phyloP scores from a whole-genome alignment of 139 green algal genomes.

The Closterium sp. region DNA sequence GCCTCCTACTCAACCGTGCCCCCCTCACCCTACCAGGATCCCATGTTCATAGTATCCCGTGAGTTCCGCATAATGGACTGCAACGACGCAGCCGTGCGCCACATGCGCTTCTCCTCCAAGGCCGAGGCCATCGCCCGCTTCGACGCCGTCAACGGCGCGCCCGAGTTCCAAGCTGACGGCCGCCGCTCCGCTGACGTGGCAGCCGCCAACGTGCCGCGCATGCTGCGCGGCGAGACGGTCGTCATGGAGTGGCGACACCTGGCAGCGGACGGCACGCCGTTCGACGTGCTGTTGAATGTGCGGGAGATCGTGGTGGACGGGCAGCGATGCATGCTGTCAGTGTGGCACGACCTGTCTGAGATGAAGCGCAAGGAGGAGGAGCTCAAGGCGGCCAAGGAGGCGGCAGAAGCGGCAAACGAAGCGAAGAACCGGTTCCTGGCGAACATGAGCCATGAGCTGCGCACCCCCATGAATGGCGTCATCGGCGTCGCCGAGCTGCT shows the following conservation, averaged over 20 bases:
- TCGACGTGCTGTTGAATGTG: not conserved
- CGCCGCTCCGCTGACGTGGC: not conserved
- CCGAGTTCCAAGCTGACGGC: not conserved
- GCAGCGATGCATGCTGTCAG: not conserved
- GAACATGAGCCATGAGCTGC: not conserved
- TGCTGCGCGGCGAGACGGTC: not conserved
- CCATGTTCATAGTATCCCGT: not conserved
- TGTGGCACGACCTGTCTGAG: not conserved
- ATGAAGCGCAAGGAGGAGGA: not conserved
- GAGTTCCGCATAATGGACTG: not conserved
- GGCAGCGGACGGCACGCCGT: not conserved
- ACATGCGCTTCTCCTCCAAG: not conserved
- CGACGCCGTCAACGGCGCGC: not conserved
- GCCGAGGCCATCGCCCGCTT: not conserved
- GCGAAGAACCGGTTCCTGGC: not conserved
- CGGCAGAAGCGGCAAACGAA: not conserved
- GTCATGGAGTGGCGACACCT: not conserved
- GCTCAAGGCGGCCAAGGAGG: not conserved
- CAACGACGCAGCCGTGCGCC: not conserved
- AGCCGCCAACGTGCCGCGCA: not conserved
- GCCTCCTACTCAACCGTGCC: too few species aligned
- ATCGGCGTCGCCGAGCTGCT: slow-evolving; percentile 63
- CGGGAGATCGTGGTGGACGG: not conserved
- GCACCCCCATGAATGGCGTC: slow-evolving; percentile 45
- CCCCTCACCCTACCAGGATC: not conserved